Percentiles rank a stretch among this genome's conserved stretches.
These are phyloP conservation scores for Gillenia trifoliata DNA, from an alignment of 306 rosid species.

Conservation along the genomic window DNA sequence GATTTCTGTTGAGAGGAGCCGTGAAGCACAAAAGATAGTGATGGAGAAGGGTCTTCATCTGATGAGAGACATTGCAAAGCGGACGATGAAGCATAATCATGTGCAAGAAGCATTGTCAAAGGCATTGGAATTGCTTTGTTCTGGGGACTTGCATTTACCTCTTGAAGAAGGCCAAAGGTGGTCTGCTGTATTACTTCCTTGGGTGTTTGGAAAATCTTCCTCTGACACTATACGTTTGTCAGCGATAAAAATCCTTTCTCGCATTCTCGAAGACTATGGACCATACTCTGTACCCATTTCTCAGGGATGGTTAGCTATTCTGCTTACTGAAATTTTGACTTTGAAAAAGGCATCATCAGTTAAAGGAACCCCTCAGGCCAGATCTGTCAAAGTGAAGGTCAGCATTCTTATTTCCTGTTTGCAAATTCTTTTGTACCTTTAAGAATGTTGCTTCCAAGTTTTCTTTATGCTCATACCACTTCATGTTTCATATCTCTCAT, in stretches of 20 bases:
- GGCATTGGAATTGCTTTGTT: constrained; percentile 68
- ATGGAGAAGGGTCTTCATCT: constrained; percentile 86
- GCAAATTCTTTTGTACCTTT: background rate
- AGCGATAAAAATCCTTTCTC: constrained; percentile 70
- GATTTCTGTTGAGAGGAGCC: constrained; percentile 79
- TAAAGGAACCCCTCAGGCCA: constrained; percentile 56
- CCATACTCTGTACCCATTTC: constrained; percentile 69
- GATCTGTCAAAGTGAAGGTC: constrained; percentile 78
- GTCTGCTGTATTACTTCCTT: constrained; percentile 80
- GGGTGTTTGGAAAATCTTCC: constrained; percentile 73
- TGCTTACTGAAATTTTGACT: constrained; percentile 56
- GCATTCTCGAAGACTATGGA: constrained; percentile 72
- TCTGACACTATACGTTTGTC: constrained; percentile 62
- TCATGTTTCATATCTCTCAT: constrained; percentile 6
- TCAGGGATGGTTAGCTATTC: constrained; percentile 85
- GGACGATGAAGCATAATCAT: constrained; percentile 54
- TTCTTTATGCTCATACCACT: constrained; percentile 16
- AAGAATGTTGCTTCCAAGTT: background rate
- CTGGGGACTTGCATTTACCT: constrained; percentile 64
- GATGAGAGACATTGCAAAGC: constrained; percentile 76
- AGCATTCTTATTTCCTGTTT: constrained; percentile 7
- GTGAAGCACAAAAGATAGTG: constrained; percentile 53
- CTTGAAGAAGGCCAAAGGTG: constrained; percentile 87
- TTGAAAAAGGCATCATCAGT: constrained; percentile 50
- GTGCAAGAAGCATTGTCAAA: constrained; percentile 82